These are phyloP conservation scores for Thoreauomyces humboldtii DNA, from an alignment of 192 early-diverging fungal genomes.

Conservation along the genomic window DNA sequence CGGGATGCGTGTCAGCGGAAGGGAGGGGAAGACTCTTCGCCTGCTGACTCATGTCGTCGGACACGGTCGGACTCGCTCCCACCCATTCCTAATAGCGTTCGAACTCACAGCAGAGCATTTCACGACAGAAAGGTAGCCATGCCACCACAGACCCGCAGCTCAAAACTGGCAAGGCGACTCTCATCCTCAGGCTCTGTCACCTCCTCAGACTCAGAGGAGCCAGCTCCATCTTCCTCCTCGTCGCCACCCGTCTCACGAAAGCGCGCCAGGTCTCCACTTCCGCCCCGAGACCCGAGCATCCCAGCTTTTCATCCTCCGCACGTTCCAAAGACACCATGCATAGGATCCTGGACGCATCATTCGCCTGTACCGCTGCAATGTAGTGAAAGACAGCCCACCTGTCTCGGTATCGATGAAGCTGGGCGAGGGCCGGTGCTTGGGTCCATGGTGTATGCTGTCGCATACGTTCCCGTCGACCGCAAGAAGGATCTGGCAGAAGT, in stretches of 20 bases:
- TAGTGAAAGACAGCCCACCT: conserved; percentile 1
- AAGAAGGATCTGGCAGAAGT: conserved; percentile 64
- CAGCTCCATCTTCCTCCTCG: background rate
- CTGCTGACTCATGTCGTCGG: no score
- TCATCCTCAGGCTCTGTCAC: background rate
- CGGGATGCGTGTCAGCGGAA: no score
- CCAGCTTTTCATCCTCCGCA: conserved; percentile 8
- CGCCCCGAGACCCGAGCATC: background rate
- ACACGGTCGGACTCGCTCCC: no score
- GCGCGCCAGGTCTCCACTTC: background rate
- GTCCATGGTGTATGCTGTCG: conserved; percentile 96
- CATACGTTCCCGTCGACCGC: conserved; percentile 68
- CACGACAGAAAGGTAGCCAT: no score
- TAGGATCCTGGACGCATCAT: conserved; percentile 24
- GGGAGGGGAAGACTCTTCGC: no score
- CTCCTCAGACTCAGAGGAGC: background rate
- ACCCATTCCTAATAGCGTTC: no score
- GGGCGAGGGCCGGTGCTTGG: conserved; percentile 94
- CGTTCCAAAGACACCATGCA: conserved; percentile 24
- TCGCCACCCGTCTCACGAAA: background rate
- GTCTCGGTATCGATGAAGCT: conserved; percentile 94
- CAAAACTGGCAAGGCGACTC: background rate
- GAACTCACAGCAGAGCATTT: no score
- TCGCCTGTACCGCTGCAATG: conserved; percentile 7
- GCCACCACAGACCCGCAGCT: background rate